These are phyloP conservation scores for Halenospora varia DNA, from an alignment of 495 filamentous ascomycete genomes.

Conservation along the genomic window DNA sequence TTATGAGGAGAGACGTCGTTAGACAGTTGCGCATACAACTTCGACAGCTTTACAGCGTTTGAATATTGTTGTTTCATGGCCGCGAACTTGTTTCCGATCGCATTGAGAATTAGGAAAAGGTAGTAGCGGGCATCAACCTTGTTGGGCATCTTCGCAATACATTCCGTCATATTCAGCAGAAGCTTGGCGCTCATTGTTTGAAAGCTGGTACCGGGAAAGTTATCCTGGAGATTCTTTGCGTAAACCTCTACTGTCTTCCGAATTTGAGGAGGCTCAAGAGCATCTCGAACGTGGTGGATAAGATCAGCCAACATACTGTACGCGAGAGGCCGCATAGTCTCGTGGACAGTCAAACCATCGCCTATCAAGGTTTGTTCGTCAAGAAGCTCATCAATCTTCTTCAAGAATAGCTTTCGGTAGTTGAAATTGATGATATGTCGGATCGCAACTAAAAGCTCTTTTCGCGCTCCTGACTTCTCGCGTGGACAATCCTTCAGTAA, in stretches of 20 bases:
- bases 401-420: constrained; percentile 90
- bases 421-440: constrained; percentile 99
- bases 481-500: constrained; percentile 90
- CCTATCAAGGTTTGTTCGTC: constrained; percentile 93
- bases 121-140: constrained; percentile 93
- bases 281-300: constrained; percentile 93
- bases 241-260: constrained; percentile 94
- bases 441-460: constrained; percentile 94
- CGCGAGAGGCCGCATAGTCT: constrained; percentile 90
- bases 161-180: constrained; percentile 94
- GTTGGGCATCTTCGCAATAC: constrained; percentile 87
- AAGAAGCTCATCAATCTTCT: constrained; percentile 90
- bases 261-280: constrained; percentile 80
- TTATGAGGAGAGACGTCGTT: constrained; percentile 70
- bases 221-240: constrained; percentile 92
- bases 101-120: constrained; percentile 93
- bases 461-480: constrained; percentile 88
- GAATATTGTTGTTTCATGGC: constrained; percentile 95
- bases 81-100: constrained; percentile 96
- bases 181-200: constrained; percentile 99
- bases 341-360: constrained; percentile 93
- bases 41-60: constrained; percentile 90
- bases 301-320: constrained; percentile 98
- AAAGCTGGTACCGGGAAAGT: constrained; percentile 95
- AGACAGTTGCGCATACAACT: constrained; percentile 55